phyloP scores from a whole-genome alignment of 805 yeast genomes.

The Pichia nakasei region DNA sequence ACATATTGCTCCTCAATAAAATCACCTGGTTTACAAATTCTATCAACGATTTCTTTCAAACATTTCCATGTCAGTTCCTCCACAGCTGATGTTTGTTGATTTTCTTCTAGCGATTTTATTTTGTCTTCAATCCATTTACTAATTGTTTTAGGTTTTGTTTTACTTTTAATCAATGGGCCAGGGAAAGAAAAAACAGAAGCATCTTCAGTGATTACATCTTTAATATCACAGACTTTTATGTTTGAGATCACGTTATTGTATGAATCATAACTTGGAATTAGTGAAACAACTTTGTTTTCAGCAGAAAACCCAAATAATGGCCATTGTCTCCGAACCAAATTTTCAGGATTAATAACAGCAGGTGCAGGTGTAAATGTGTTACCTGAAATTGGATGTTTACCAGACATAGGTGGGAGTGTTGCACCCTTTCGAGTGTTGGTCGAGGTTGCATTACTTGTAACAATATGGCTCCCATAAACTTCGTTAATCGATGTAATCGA shows the following conservation, averaged over 20 bases:
- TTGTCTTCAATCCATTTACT: conserved; percentile 55
- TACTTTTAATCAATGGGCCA: conserved; percentile 54
- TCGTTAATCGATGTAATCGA: conserved; percentile 12
- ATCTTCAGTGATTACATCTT: conserved; percentile 28
- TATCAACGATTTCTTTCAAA: conserved; percentile 17
- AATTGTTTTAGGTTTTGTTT: conserved; percentile 55
- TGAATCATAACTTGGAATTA: conserved; percentile 35
- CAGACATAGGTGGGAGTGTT: conserved; percentile 7
- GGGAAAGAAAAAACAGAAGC: conserved; percentile 53
- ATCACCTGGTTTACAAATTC: conserved; percentile 21
- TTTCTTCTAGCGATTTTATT: conserved; percentile 10
- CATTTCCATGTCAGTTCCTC: conserved; percentile 23
- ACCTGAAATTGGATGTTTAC: conserved; percentile 8
- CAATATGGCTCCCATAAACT: conserved; percentile 13
- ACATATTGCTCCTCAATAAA: conserved; percentile 21
- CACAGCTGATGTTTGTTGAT: conserved; percentile 5
- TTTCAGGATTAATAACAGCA: conserved; percentile 41
- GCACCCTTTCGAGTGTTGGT: conserved; percentile 4
- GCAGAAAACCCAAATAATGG: conserved; percentile 67
- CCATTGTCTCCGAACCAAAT: conserved; percentile 52
- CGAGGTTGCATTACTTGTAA: conserved; percentile 9
- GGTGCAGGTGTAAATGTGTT: conserved; percentile 26
- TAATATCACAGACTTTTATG: conserved; percentile 31
- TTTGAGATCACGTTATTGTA: conserved; percentile 25
- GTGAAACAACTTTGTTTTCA: conserved; percentile 35